Conservation (phyloP, 2,329 filamentous ascomycete genomes). For the Sporothrix phasma region DNA sequence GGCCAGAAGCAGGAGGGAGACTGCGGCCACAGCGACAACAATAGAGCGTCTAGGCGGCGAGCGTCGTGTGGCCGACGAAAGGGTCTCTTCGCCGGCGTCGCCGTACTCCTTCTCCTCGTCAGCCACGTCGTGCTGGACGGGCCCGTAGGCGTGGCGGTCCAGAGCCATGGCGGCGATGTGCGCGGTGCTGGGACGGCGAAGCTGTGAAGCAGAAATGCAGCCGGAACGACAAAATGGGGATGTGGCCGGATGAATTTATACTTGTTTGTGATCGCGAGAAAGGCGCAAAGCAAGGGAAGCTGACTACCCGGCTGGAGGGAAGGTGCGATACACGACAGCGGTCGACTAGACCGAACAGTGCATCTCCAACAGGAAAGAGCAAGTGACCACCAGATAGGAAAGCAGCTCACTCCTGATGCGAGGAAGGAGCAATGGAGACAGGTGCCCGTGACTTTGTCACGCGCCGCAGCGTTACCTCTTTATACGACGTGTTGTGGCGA, state of each 20-base stretch:
- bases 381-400: not conserved
- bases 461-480: conserved; percentile 4
- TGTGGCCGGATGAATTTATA: not conserved
- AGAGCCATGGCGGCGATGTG: not conserved
- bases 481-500: not conserved
- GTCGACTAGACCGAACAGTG: not conserved
- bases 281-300: not conserved
- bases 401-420: not conserved
- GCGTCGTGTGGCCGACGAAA: not conserved
- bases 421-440: not conserved
- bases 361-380: not conserved
- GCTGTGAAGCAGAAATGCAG: not conserved
- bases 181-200: not conserved
- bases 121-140: not conserved
- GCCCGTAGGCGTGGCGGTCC: not conserved
- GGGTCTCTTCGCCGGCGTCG: not conserved
- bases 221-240: not conserved
- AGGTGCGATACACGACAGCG: not conserved
- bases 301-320: not conserved
- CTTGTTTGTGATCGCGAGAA: no score
- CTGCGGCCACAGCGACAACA: conserved; percentile 17
- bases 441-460: not conserved
- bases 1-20: conserved; percentile 29
- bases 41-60: conserved; percentile 19
- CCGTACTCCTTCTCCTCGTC: not conserved